Percentiles rank a stretch among this genome's conserved stretches.
Evolutionary conservation across 148 eudicot genomes (phyloP).

Genomic region (Chenopodium album): DNA sequence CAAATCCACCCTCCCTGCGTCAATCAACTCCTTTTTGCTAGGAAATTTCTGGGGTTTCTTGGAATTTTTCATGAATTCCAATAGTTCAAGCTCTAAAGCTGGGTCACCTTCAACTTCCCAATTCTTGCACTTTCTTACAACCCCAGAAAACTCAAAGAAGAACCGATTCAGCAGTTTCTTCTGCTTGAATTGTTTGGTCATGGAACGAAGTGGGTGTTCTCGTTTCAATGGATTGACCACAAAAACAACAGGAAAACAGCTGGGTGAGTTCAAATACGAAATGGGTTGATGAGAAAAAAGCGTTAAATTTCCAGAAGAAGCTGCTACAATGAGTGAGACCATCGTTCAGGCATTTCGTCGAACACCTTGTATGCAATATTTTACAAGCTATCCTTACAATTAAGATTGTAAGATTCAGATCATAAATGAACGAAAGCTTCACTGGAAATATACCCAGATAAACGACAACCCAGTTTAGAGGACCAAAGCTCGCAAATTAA

Average conservation of each 20-base stretch:
- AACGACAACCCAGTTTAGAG: background rate
- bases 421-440: conserved; percentile 28
- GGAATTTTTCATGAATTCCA: conserved; percentile 72
- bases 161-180: conserved; percentile 23
- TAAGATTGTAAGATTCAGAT: too few relatives aligned
- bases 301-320: conserved; percentile 11
- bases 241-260: conserved; percentile 22
- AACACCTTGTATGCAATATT: conserved; percentile 36
- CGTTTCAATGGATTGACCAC: conserved; percentile 24
- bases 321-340: conserved; percentile 41
- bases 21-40: conserved; percentile 47
- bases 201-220: conserved; percentile 1
- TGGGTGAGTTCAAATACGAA: conserved; percentile 31
- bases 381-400: too few relatives aligned
- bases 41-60: conserved; percentile 66
- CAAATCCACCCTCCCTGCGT: conserved; percentile 73
- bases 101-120: conserved; percentile 49
- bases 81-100: conserved; percentile 59
- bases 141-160: conserved; percentile 35
- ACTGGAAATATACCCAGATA: conserved; percentile 12
- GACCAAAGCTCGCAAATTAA: background rate
- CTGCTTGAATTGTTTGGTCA: conserved; percentile 15
- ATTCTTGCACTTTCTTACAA: conserved; percentile 36
- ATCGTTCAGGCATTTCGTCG: conserved; percentile 90
- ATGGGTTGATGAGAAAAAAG: conserved; percentile 23